Percentiles rank a stretch among this genome's conserved stretches.
These are phyloP conservation scores for Vanderwaltozyma polyspora DNA, from an alignment of 805 yeast species.

Conservation along the genomic window DNA sequence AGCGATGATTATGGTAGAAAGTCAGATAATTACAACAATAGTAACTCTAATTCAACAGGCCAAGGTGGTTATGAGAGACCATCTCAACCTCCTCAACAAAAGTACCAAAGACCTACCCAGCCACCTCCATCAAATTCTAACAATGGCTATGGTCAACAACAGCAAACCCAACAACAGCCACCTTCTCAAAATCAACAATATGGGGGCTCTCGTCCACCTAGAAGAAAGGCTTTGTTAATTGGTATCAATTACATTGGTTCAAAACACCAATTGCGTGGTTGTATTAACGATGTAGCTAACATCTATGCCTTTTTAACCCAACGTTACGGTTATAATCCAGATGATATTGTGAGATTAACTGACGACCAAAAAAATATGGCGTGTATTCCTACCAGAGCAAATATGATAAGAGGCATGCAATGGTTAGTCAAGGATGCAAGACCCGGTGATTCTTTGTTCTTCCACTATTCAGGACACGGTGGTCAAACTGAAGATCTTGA, in stretches of 20 bases:
- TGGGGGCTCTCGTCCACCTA: no score
- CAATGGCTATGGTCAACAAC: neutral
- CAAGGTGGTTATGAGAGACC: no score
- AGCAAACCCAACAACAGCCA: neutral
- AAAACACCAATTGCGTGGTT: constrained; percentile 52
- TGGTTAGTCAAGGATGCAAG: constrained; percentile 68
- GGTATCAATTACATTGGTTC: constrained; percentile 73
- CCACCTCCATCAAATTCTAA: constrained; percentile 7
- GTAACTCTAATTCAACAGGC: no score
- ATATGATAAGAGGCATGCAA: constrained; percentile 67
- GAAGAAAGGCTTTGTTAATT: constrained; percentile 60
- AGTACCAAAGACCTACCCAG: constrained; percentile 6
- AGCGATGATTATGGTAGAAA: no score
- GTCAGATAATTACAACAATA: no score
- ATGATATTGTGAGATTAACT: constrained; percentile 49
- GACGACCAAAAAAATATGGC: constrained; percentile 42
- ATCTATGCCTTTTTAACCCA: constrained; percentile 35
- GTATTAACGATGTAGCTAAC: constrained; percentile 65
- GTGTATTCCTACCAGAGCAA: constrained; percentile 50
- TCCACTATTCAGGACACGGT: constrained; percentile 86
- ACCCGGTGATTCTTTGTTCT: constrained; percentile 67
- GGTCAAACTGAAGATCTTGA: constrained; percentile 57
- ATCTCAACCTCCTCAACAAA: no score
- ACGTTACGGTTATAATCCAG: constrained; percentile 37
- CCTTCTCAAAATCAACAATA: neutral